Evolutionary conservation across 2,329 filamentous ascomycete genomes (phyloP).

Genomic region (Hymenoscyphus scutula): DNA sequence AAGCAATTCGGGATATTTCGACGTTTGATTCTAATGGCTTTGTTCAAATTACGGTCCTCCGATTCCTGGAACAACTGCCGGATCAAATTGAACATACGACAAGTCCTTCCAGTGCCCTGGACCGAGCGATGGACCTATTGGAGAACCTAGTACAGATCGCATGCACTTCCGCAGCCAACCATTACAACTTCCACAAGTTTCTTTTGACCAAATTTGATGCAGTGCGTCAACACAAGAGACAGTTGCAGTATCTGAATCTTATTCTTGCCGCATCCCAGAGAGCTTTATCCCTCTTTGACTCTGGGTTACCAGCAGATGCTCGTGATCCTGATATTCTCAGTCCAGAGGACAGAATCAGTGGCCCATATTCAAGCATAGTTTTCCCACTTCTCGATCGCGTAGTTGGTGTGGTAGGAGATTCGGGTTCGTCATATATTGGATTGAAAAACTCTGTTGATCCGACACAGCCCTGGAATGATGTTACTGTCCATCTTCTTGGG

Average conservation of each 20-base stretch:
- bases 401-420: not conserved
- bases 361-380: constrained; percentile 7
- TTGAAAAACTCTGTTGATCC: constrained; percentile 9
- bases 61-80: constrained; percentile 30
- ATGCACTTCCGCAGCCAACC: constrained; percentile 1
- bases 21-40: constrained; percentile 26
- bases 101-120: not conserved
- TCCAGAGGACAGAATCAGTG: not conserved
- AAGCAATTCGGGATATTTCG: constrained; percentile 28
- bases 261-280: constrained; percentile 29
- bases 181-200: constrained; percentile 1
- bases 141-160: constrained; percentile 8
- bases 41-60: constrained; percentile 25
- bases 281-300: constrained; percentile 28
- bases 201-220: constrained; percentile 3
- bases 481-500: constrained; percentile 17
- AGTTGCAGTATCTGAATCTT: constrained; percentile 24
- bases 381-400: constrained; percentile 8
- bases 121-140: constrained; percentile 15
- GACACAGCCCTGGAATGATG: constrained; percentile 11
- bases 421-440: constrained; percentile 5
- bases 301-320: not conserved
- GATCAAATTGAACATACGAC: constrained; percentile 7
- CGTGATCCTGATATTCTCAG: not conserved
- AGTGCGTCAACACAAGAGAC: constrained; percentile 13